Evolutionary conservation across 768 basidiomycete species (phyloP).

Genomic region (Serendipita sp.): DNA sequence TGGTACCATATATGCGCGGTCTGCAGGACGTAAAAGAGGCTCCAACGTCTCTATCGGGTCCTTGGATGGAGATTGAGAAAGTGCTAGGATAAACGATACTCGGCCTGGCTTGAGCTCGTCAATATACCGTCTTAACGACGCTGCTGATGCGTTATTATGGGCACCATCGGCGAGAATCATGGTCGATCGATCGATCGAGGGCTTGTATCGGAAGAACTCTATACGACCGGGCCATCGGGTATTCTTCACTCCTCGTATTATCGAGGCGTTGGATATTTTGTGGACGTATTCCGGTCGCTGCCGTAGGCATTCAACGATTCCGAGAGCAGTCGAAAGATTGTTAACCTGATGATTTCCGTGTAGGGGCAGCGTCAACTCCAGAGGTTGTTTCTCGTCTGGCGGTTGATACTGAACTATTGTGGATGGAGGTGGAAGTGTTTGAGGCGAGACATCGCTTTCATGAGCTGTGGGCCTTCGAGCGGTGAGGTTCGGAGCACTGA

Average conservation of each 20-base stretch:
- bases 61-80: slow-evolving; percentile 83
- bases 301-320: slow-evolving; percentile 36
- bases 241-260: slow-evolving; percentile 13
- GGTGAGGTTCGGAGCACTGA: background rate
- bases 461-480: background rate
- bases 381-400: slow-evolving; percentile 22
- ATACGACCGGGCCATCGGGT: slow-evolving; percentile 75
- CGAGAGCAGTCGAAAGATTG: slow-evolving; percentile 60
- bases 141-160: slow-evolving; percentile 72
- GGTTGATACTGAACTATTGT: background rate
- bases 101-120: slow-evolving; percentile 23
- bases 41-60: slow-evolving; percentile 52
- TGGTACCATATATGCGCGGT: slow-evolving; percentile 36
- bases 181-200: slow-evolving; percentile 12
- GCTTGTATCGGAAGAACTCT: slow-evolving; percentile 34
- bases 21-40: slow-evolving; percentile 39
- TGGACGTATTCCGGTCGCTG: slow-evolving; percentile 32
- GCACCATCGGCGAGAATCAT: slow-evolving; percentile 78
- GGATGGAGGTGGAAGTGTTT: background rate
- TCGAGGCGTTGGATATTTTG: slow-evolving; percentile 1
- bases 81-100: slow-evolving; percentile 54
- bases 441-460: background rate
- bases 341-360: slow-evolving; percentile 72
- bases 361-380: slow-evolving; percentile 40
- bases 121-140: slow-evolving; percentile 52